A percentile compares a stretch with the other conserved stretches of the same genome.
Evolutionary conservation across 108 stramenopile genomes (phyloP).

Genomic region (Aurantiochytrium sp.): DNA sequence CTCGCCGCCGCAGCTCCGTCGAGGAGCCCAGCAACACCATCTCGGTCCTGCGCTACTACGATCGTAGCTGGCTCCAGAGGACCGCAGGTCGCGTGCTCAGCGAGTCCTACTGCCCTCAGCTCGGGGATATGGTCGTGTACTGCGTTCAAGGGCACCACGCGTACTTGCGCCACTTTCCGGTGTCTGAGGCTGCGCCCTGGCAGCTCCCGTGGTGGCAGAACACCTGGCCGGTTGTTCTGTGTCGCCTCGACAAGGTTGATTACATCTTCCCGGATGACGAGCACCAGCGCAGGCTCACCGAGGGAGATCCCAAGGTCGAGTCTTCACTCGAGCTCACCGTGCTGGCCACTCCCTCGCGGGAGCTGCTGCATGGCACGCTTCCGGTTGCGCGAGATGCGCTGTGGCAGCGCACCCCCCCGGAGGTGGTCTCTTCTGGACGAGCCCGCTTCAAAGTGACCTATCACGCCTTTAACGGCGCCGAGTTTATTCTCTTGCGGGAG

Average conservation of each 20-base stretch:
- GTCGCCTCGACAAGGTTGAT: neutral
- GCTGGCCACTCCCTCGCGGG: neutral
- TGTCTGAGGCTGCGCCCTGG: neutral
- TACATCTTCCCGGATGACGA: neutral
- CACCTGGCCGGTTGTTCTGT: neutral
- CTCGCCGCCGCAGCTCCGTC: neutral
- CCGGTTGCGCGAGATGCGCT: neutral
- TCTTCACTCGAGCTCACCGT: neutral
- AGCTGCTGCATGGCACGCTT: neutral
- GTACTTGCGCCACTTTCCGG: neutral
- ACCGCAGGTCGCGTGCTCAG: neutral
- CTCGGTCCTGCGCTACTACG: neutral
- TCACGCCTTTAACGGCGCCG: neutral
- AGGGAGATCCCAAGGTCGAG: neutral
- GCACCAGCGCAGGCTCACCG: neutral
- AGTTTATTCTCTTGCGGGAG: neutral
- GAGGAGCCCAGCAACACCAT: neutral
- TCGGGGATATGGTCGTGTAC: neutral
- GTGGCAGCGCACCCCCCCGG: neutral
- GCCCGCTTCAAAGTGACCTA: slow-evolving; percentile 24
- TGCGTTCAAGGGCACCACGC: neutral
- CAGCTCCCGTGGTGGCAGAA: slow-evolving; percentile 9
- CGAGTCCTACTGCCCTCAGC: neutral
- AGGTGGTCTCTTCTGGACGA: neutral
- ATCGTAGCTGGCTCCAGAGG: neutral